phyloP scores from a whole-genome alignment of 805 yeast genomes.

The Lipomyces oligophaga region DNA sequence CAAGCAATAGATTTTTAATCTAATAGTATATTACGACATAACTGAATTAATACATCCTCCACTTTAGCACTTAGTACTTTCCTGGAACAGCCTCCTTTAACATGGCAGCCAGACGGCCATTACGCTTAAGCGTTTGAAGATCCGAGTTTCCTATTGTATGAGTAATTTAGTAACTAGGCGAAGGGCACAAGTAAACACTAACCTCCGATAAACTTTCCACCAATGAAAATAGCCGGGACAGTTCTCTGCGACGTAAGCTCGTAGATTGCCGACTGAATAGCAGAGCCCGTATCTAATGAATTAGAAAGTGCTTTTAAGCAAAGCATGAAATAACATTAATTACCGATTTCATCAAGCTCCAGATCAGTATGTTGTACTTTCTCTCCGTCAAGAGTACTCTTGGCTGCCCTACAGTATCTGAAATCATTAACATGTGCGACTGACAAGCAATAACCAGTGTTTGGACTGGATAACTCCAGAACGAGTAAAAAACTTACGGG shows the following conservation, averaged over 20 bases:
- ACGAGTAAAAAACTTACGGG: constrained; percentile 18
- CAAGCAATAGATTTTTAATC: too few species aligned
- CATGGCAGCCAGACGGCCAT: constrained; percentile 53
- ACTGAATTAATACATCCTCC: neutral
- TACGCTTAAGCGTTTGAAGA: constrained; percentile 63
- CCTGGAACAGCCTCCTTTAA: constrained; percentile 30
- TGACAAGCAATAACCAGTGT: neutral
- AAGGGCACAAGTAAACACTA: neutral
- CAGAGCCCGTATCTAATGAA: constrained; percentile 68
- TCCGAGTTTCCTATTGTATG: constrained; percentile 55
- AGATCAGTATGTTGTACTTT: constrained; percentile 45
- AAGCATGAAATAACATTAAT: constrained; percentile 28
- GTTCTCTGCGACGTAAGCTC: constrained; percentile 85
- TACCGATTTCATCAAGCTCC: constrained; percentile 34
- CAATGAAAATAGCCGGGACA: constrained; percentile 88
- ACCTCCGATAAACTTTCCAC: constrained; percentile 93
- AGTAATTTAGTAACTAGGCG: neutral
- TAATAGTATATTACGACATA: neutral
- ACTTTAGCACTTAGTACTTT: neutral
- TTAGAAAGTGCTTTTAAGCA: neutral
- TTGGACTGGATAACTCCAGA: too few species aligned
- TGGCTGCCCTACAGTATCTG: constrained; percentile 44
- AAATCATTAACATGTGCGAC: constrained; percentile 7
- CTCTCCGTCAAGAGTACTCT: constrained; percentile 40
- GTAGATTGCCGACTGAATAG: constrained; percentile 71